A percentile compares a stretch with the other conserved stretches of the same genome.
These are phyloP conservation scores for Mycosarcoma mackinlayi DNA, from an alignment of 1,284 basidiomycete genomes.

Conservation along the genomic window DNA sequence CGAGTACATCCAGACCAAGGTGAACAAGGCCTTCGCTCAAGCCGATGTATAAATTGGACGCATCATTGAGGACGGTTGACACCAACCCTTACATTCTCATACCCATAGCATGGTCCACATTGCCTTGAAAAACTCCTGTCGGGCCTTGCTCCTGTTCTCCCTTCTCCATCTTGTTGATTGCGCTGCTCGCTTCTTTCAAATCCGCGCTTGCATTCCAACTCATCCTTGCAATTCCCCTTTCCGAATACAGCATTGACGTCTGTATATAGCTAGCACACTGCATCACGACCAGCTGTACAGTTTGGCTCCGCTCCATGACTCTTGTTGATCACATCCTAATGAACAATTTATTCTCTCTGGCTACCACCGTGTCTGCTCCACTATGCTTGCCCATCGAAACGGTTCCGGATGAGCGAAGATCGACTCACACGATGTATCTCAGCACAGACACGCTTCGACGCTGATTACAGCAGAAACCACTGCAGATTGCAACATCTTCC, in stretches of 20 bases:
- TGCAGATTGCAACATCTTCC: no score
- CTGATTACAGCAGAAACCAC: no score
- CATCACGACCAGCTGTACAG: no score
- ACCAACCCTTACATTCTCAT: not conserved
- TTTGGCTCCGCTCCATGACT: no score
- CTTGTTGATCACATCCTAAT: not conserved
- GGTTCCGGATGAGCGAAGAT: no score
- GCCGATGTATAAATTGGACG: slow-evolving; percentile 9
- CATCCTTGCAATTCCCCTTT: no score
- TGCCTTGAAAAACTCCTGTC: not conserved
- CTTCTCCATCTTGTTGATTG: not conserved
- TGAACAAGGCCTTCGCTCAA: slow-evolving; percentile 13
- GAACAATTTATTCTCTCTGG: not conserved
- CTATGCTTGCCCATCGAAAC: no score
- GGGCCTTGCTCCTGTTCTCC: slow-evolving; percentile 1
- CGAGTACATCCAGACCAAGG: slow-evolving; percentile 11
- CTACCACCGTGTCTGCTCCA: no score
- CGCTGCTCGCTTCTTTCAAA: not conserved
- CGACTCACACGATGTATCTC: no score
- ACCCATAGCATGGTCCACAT: slow-evolving; percentile 12
- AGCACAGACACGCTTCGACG: no score
- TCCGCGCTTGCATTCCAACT: not conserved
- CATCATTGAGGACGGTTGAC: not conserved
- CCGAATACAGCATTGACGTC: no score
- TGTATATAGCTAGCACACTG: no score